Conservation (phyloP, 192 early-diverging fungal species). For the Coemansia aciculifera region DNA sequence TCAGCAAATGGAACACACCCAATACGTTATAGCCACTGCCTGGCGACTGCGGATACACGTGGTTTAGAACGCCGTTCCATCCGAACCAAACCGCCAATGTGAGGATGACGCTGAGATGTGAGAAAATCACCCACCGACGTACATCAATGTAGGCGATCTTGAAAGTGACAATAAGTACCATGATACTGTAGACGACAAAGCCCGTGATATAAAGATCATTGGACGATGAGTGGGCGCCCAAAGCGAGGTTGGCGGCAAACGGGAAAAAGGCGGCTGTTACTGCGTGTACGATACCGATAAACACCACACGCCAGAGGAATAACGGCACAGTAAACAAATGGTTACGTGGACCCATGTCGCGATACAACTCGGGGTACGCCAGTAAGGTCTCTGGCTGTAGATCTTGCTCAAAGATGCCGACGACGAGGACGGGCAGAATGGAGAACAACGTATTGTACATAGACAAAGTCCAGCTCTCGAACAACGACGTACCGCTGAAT, state of each 20-base stretch:
- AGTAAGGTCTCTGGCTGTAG: slow-evolving; percentile 64
- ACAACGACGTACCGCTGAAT: slow-evolving; percentile 71
- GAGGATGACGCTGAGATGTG: slow-evolving; percentile 60
- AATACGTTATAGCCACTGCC: slow-evolving; percentile 58
- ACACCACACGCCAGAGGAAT: slow-evolving; percentile 52
- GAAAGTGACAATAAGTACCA: slow-evolving; percentile 67
- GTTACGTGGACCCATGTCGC: slow-evolving; percentile 52
- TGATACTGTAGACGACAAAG: slow-evolving; percentile 59
- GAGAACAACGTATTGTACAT: slow-evolving; percentile 86
- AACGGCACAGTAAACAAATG: slow-evolving; percentile 51
- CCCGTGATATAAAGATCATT: slow-evolving; percentile 61
- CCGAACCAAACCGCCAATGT: slow-evolving; percentile 63
- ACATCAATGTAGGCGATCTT: slow-evolving; percentile 72
- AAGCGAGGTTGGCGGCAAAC: slow-evolving; percentile 25
- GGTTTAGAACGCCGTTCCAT: slow-evolving; percentile 64
- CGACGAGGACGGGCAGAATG: slow-evolving; percentile 73
- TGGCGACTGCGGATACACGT: slow-evolving; percentile 57
- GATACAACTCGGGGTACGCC: slow-evolving; percentile 73
- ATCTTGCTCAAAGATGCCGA: slow-evolving; percentile 85
- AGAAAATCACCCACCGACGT: slow-evolving; percentile 63
- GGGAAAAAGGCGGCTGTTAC: slow-evolving; percentile 39
- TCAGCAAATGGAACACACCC: slow-evolving; percentile 56
- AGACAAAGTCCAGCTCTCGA: slow-evolving; percentile 75
- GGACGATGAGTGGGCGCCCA: slow-evolving; percentile 39
- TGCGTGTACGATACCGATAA: slow-evolving; percentile 58